A percentile compares a stretch with the other conserved stretches of the same genome.
These are phyloP conservation scores for Fusarium sulawesiense DNA, from an alignment of 2,329 filamentous ascomycete species.

Conservation along the genomic window DNA sequence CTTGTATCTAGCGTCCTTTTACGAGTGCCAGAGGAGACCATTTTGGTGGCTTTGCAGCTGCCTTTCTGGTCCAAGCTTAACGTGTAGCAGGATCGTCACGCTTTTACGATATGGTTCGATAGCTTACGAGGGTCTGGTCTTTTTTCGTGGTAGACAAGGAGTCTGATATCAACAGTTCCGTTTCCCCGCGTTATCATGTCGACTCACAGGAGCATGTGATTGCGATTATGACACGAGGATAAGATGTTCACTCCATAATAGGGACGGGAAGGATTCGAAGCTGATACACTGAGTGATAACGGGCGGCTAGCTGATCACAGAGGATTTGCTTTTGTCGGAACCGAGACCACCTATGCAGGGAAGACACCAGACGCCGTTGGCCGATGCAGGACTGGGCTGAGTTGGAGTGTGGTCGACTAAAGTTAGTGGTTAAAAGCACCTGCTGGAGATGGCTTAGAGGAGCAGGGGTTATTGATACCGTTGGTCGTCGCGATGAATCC, in stretches of 20 bases:
- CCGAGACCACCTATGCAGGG: constrained; percentile 15
- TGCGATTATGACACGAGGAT: constrained; percentile 11
- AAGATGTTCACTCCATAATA: constrained; percentile 9
- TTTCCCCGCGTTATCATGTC: constrained; percentile 27
- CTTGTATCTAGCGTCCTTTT: not conserved
- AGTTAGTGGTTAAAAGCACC: constrained; percentile 31
- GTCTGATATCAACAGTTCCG: constrained; percentile 21
- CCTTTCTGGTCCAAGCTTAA: constrained; percentile 28
- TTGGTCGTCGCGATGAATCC: constrained; percentile 8
- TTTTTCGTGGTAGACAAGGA: constrained; percentile 2
- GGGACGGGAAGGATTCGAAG: not conserved
- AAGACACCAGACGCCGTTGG: constrained; percentile 14
- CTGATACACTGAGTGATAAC: constrained; percentile 7
- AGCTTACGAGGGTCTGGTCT: constrained; percentile 4
- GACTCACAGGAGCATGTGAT: constrained; percentile 11
- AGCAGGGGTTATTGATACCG: constrained; percentile 25
- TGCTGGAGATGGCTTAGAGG: constrained; percentile 35
- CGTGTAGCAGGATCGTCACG: constrained; percentile 5
- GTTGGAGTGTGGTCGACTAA: constrained; percentile 27
- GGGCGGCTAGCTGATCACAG: not conserved
- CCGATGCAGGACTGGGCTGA: constrained; percentile 9
- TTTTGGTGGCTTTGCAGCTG: constrained; percentile 28
- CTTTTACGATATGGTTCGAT: constrained; percentile 23
- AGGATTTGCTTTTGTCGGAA: constrained; percentile 15
- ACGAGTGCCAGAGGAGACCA: not conserved